Evolutionary conservation across 257 asterid species (phyloP).

Genomic region (Solanum virginianum): DNA sequence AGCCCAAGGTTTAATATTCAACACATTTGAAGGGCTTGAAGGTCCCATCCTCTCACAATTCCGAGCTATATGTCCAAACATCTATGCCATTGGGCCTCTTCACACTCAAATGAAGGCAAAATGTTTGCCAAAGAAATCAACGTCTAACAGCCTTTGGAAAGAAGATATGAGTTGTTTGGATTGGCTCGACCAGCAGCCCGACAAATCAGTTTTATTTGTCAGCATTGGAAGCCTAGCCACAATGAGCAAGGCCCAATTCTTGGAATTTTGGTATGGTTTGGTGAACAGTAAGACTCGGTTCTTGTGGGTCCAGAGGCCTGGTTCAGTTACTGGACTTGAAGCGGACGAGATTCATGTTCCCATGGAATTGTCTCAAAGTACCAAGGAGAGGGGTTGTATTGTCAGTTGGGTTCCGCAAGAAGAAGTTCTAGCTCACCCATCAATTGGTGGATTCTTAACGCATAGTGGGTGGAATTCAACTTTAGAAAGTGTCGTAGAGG

Average conservation of each 20-base stretch:
- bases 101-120: slow-evolving; percentile 1
- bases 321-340: not conserved
- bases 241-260: not conserved
- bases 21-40: slow-evolving; percentile 9
- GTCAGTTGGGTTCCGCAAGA: slow-evolving; percentile 11
- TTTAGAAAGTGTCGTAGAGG: slow-evolving; percentile 14
- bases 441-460: slow-evolving; percentile 4
- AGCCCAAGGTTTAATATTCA: slow-evolving; percentile 10
- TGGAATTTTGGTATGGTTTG: slow-evolving; percentile 10
- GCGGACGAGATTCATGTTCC: not conserved
- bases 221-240: slow-evolving; percentile 19
- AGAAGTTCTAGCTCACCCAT: not conserved
- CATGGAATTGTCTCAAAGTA: not conserved
- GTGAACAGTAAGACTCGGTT: slow-evolving; percentile 1
- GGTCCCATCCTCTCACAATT: slow-evolving; percentile 3
- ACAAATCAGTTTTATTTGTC: slow-evolving; percentile 10
- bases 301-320: slow-evolving; percentile 9
- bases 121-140: not conserved
- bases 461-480: slow-evolving; percentile 17
- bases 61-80: not conserved
- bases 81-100: slow-evolving; percentile 11
- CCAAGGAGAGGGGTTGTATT: not conserved
- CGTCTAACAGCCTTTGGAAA: not conserved
- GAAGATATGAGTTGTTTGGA: slow-evolving; percentile 6
- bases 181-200: slow-evolving; percentile 10